phyloP scores from a whole-genome alignment of 2,329 filamentous ascomycete genomes.

The Neophaeococcomyces mojaviensis region DNA sequence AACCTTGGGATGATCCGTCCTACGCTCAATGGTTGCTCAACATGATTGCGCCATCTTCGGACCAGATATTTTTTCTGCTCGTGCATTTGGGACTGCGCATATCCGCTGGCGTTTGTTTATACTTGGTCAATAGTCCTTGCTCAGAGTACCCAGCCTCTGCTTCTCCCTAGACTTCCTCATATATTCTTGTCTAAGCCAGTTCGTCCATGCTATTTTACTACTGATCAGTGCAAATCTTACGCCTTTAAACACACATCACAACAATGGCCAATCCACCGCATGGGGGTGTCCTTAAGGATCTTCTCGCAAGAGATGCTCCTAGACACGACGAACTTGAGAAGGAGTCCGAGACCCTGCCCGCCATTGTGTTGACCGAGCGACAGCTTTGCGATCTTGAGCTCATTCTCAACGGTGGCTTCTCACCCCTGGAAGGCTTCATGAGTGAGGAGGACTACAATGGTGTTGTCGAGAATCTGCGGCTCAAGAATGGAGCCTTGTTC shows the following conservation, averaged over 20 bases:
- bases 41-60: slow-evolving; percentile 1
- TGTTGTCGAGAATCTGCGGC: slow-evolving; percentile 80
- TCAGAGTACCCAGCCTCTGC: too few species aligned
- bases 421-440: slow-evolving; percentile 96
- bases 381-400: slow-evolving; percentile 97
- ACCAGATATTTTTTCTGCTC: slow-evolving; percentile 4
- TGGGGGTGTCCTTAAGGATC: slow-evolving; percentile 94
- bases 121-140: too few species aligned
- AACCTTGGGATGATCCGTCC: too few species aligned
- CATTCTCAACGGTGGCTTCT: slow-evolving; percentile 96
- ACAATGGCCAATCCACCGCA: slow-evolving; percentile 57
- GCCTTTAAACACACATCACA: neutral
- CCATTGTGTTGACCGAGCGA: slow-evolving; percentile 78
- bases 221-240: neutral
- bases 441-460: slow-evolving; percentile 94
- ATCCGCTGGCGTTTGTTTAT: too few species aligned
- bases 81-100: neutral
- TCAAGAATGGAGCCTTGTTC: slow-evolving; percentile 84
- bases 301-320: slow-evolving; percentile 84
- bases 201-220: too few species aligned
- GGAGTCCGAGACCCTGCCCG: slow-evolving; percentile 80
- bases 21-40: slow-evolving; percentile 5
- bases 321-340: slow-evolving; percentile 69
- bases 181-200: too few species aligned
- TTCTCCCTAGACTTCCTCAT: too few species aligned